These are phyloP conservation scores for Vicia villosa DNA, from an alignment of 306 rosid genomes.

Conservation along the genomic window DNA sequence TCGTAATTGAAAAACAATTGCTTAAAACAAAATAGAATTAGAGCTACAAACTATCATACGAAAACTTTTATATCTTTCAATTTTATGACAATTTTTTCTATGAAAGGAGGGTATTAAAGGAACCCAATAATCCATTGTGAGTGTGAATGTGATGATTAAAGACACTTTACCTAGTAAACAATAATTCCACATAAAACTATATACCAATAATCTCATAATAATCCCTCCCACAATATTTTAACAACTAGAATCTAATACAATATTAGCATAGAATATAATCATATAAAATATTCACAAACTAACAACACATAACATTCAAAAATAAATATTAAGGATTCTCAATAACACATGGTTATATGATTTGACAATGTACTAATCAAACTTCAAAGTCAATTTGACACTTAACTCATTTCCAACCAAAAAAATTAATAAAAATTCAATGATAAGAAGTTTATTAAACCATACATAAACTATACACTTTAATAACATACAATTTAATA, in stretches of 20 bases:
- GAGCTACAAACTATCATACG: no score
- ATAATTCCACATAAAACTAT: constrained; percentile 36
- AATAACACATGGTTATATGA: constrained; percentile 38
- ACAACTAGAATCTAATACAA: constrained; percentile 57
- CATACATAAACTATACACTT: constrained; percentile 1
- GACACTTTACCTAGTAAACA: constrained; percentile 36
- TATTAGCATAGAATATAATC: constrained; percentile 41
- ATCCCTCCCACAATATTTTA: constrained; percentile 19
- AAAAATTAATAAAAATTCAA: neutral
- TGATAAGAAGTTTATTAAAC: constrained; percentile 6
- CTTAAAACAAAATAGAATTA: no score
- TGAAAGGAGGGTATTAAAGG: neutral
- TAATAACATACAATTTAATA: neutral
- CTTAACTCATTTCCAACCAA: neutral
- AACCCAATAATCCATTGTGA: neutral
- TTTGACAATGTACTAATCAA: constrained; percentile 41
- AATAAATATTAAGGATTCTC: constrained; percentile 23
- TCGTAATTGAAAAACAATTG: no score
- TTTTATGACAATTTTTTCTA: neutral
- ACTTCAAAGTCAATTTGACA: constrained; percentile 4
- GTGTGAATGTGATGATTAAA: constrained; percentile 37
- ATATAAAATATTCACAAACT: constrained; percentile 31
- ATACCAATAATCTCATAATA: constrained; percentile 18
- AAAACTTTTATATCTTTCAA: no score
- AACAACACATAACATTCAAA: constrained; percentile 20